phyloP scores from a whole-genome alignment of 495 filamentous ascomycete genomes.

The Xylaria nigripes region DNA sequence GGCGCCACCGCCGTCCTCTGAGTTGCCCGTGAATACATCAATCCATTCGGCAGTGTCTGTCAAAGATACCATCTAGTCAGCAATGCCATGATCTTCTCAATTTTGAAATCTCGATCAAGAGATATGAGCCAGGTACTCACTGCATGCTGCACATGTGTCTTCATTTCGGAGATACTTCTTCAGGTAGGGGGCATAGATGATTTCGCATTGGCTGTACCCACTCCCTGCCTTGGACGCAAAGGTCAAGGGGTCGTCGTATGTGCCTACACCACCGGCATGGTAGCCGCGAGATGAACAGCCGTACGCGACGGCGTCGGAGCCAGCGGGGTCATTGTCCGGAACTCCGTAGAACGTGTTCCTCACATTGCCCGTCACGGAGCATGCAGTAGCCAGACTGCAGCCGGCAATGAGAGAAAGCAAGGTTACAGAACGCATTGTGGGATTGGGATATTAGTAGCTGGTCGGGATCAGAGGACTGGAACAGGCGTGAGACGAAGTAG shows the following conservation, averaged over 20 bases:
- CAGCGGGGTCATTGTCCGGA: conserved; percentile 39
- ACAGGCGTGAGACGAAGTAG: background rate
- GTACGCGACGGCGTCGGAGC: conserved; percentile 30
- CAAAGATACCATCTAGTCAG: background rate
- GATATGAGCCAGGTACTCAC: conserved; percentile 6
- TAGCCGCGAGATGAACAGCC: conserved; percentile 29
- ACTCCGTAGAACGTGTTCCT: conserved; percentile 30
- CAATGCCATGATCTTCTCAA: background rate
- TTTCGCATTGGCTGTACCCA: conserved; percentile 37
- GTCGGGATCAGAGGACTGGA: background rate
- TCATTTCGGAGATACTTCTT: conserved; percentile 35
- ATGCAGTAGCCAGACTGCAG: conserved; percentile 7
- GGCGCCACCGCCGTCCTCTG: conserved; percentile 20
- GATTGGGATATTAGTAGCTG: background rate
- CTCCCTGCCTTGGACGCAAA: conserved; percentile 33
- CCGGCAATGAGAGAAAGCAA: conserved; percentile 7
- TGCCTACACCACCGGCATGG: conserved; percentile 33
- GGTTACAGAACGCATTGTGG: background rate
- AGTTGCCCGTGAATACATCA: conserved; percentile 23
- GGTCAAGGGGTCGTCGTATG: conserved; percentile 38
- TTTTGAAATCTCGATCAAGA: background rate
- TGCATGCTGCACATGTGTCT: conserved; percentile 15
- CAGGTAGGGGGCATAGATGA: conserved; percentile 38
- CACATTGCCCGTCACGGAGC: conserved; percentile 22
- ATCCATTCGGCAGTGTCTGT: conserved; percentile 10